Percentiles rank a stretch among this genome's conserved stretches.
Conservation (phyloP, 2,329 filamentous ascomycete species). For the Colletotrichum spaethianum region DNA sequence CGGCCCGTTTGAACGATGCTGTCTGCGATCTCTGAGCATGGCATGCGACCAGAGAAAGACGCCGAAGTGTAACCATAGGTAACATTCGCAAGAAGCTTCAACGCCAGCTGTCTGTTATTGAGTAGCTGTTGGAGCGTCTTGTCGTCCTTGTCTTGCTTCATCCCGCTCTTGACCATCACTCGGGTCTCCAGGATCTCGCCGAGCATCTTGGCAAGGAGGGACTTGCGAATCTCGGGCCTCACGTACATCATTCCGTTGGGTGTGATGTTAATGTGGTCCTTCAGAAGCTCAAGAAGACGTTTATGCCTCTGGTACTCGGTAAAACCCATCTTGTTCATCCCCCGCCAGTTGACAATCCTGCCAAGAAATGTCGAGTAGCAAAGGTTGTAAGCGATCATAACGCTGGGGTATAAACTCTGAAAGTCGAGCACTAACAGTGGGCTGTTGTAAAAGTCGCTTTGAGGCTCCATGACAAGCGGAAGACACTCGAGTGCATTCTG, state of each 20-base stretch:
- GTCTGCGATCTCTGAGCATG: slow-evolving; percentile 96
- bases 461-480: slow-evolving; percentile 96
- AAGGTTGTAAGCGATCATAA: slow-evolving; percentile 99
- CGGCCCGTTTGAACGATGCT: slow-evolving; percentile 97
- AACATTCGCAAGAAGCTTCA: slow-evolving; percentile 98
- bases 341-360: slow-evolving; percentile 88
- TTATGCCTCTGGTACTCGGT: slow-evolving; percentile 85
- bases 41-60: slow-evolving; percentile 97
- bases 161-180: slow-evolving; percentile 97
- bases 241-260: slow-evolving; percentile 98
- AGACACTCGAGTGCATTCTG: slow-evolving; percentile 97
- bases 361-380: slow-evolving; percentile 98
- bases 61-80: slow-evolving; percentile 98
- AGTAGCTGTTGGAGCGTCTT: slow-evolving; percentile 86
- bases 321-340: slow-evolving; percentile 94
- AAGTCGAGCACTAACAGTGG: slow-evolving; percentile 95
- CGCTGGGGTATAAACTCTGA: slow-evolving; percentile 94
- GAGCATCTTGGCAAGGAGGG: slow-evolving; percentile 94
- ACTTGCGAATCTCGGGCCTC: slow-evolving; percentile 88
- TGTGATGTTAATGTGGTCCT: slow-evolving; percentile 90
- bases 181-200: slow-evolving; percentile 95
- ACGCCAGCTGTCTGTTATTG: slow-evolving; percentile 92
- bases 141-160: slow-evolving; percentile 94
- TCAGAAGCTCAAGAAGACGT: slow-evolving; percentile 81
- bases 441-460: slow-evolving; percentile 93